These are phyloP conservation scores for Leishmania arabica DNA, from an alignment of 208 protist species.

Conservation along the genomic window DNA sequence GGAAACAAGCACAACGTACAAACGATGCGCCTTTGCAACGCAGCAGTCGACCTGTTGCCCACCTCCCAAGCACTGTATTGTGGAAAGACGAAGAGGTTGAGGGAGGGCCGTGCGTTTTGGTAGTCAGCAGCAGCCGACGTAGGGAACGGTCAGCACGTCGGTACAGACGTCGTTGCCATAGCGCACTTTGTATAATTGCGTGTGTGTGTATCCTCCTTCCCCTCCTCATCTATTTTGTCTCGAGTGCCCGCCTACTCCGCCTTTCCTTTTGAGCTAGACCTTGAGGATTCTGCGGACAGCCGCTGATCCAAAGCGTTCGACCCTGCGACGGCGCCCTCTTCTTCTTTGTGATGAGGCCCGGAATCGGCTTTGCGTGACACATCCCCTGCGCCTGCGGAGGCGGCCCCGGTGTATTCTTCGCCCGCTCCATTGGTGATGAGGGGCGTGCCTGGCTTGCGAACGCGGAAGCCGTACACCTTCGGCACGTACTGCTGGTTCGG, in stretches of 20 bases:
- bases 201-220: not conserved
- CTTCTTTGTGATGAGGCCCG: not conserved
- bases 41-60: not conserved
- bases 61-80: not conserved
- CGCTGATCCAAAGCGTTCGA: not conserved
- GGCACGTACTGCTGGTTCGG: slow-evolving; percentile 94
- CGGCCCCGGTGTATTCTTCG: not conserved
- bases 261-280: slow-evolving; percentile 6
- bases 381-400: not conserved
- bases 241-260: not conserved
- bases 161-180: not conserved
- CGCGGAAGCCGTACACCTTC: slow-evolving; percentile 97
- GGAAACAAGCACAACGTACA: not conserved
- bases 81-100: not conserved
- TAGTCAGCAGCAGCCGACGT: not conserved
- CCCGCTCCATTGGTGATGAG: slow-evolving; percentile 11
- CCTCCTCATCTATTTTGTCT: not conserved
- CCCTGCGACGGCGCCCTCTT: not conserved
- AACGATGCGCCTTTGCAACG: not conserved
- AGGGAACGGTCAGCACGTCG: not conserved
- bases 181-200: not conserved
- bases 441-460: slow-evolving; percentile 66
- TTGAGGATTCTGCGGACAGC: not conserved
- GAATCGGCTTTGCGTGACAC: not conserved
- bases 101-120: not conserved